These are phyloP conservation scores for Dothiorella sarmentorum DNA, from an alignment of 2,329 filamentous ascomycete species.

Conservation along the genomic window DNA sequence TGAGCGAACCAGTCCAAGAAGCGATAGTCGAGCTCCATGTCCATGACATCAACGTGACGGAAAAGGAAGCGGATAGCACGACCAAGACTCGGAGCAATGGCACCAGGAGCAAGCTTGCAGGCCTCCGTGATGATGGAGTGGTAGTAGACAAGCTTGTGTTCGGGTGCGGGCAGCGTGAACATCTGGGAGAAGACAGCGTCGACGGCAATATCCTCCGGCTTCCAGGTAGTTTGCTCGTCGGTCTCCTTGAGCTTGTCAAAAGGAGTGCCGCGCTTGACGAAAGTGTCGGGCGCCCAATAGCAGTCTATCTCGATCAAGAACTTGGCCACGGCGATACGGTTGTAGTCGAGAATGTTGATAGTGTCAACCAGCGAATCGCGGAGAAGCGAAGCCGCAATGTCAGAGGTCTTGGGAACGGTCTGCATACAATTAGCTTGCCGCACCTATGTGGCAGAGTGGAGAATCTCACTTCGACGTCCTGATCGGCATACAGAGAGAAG, in stretches of 20 bases:
- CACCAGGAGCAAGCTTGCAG: slow-evolving; percentile 91
- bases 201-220: slow-evolving; percentile 95
- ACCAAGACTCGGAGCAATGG: slow-evolving; percentile 91
- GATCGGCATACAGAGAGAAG: slow-evolving; percentile 84
- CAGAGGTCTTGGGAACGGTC: slow-evolving; percentile 74
- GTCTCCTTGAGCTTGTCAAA: slow-evolving; percentile 79
- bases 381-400: slow-evolving; percentile 77
- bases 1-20: slow-evolving; percentile 98
- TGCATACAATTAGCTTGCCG: background rate
- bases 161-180: slow-evolving; percentile 78
- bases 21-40: slow-evolving; percentile 79
- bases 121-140: slow-evolving; percentile 91
- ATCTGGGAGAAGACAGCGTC: slow-evolving; percentile 96
- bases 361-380: slow-evolving; percentile 86
- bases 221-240: slow-evolving; percentile 78
- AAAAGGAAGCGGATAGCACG: slow-evolving; percentile 91
- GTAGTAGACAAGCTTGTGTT: slow-evolving; percentile 96
- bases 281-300: slow-evolving; percentile 86
- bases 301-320: slow-evolving; percentile 92
- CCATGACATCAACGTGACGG: slow-evolving; percentile 74
- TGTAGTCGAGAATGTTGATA: slow-evolving; percentile 91
- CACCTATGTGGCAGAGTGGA: background rate
- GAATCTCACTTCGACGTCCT: slow-evolving; percentile 62
- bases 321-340: slow-evolving; percentile 80
- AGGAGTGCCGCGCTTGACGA: slow-evolving; percentile 87